Conservation (phyloP, 768 basidiomycete species). For the Cyclocybe cylindracea region DNA sequence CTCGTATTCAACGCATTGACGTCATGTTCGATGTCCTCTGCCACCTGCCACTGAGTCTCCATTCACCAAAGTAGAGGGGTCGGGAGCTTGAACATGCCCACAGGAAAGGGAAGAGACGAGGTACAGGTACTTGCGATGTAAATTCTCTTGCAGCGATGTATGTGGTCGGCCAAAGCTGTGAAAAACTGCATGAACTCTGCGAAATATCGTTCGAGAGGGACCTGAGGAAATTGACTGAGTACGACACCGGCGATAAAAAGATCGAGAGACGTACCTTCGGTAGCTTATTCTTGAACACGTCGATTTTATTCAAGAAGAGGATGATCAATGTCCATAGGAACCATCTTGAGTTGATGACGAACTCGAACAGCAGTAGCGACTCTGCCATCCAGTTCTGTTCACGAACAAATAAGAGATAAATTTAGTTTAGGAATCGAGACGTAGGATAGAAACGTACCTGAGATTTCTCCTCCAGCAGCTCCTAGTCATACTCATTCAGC, state of each 20-base stretch:
- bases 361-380: conserved; percentile 63
- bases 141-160: too few relatives aligned
- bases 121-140: too few relatives aligned
- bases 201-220: too few relatives aligned
- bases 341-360: conserved; percentile 75
- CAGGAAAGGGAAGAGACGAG: too few relatives aligned
- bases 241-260: not conserved
- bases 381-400: conserved; percentile 91
- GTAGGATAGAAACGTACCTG: conserved; percentile 42
- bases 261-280: conserved; percentile 47
- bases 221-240: too few relatives aligned
- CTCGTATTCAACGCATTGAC: conserved; percentile 69
- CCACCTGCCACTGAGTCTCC: conserved; percentile 34
- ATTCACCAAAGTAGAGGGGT: too few relatives aligned
- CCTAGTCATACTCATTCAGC: conserved; percentile 76
- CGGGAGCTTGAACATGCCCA: too few relatives aligned
- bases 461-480: conserved; percentile 64
- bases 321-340: conserved; percentile 91
- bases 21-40: conserved; percentile 64
- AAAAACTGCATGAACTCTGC: too few relatives aligned
- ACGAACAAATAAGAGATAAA: conserved; percentile 64
- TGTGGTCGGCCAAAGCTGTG: too few relatives aligned
- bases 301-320: conserved; percentile 92
- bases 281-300: conserved; percentile 90
- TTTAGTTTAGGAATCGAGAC: not conserved